Evolutionary conservation across 1,284 basidiomycete genomes (phyloP).

Genomic region (Trametes sp.): DNA sequence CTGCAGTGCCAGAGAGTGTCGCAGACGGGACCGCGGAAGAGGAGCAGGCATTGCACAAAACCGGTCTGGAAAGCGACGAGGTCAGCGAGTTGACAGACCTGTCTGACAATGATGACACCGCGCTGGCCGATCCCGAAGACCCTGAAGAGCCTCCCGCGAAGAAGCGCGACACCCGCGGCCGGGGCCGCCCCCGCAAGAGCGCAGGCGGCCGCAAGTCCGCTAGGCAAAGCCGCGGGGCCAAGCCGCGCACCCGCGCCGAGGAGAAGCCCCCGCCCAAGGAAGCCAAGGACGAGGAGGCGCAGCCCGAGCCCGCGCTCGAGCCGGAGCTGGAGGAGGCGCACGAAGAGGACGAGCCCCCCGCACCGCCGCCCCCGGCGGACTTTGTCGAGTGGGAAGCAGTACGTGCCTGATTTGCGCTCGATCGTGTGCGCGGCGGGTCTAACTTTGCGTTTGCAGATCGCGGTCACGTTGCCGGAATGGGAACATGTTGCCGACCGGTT

Average conservation of each 20-base stretch:
- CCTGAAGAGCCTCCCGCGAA: slow-evolving; percentile 1
- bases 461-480: slow-evolving; percentile 84
- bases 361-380: slow-evolving; percentile 47
- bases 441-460: slow-evolving; percentile 58
- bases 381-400: slow-evolving; percentile 90
- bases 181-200: slow-evolving; percentile 8
- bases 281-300: slow-evolving; percentile 15
- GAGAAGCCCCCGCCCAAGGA: slow-evolving; percentile 14
- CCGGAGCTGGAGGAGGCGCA: slow-evolving; percentile 29
- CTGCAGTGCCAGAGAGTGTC: background rate
- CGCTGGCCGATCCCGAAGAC: slow-evolving; percentile 26
- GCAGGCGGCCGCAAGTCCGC: slow-evolving; percentile 2
- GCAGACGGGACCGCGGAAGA: slow-evolving; percentile 16
- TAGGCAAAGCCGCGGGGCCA: slow-evolving; percentile 1
- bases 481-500: slow-evolving; percentile 76
- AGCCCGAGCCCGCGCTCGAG: slow-evolving; percentile 22
- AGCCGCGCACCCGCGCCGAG: slow-evolving; percentile 1
- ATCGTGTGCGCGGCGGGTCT: background rate
- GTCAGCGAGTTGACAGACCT: slow-evolving; percentile 78
- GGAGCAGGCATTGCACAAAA: slow-evolving; percentile 44
- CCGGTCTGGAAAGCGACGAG: slow-evolving; percentile 64
- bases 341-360: slow-evolving; percentile 24
- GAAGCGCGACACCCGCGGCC: slow-evolving; percentile 3
- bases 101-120: slow-evolving; percentile 43
- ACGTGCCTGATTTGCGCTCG: slow-evolving; percentile 38